These are phyloP conservation scores for Macroventuria anomochaeta DNA, from an alignment of 2,329 filamentous ascomycete genomes.

Conservation along the genomic window DNA sequence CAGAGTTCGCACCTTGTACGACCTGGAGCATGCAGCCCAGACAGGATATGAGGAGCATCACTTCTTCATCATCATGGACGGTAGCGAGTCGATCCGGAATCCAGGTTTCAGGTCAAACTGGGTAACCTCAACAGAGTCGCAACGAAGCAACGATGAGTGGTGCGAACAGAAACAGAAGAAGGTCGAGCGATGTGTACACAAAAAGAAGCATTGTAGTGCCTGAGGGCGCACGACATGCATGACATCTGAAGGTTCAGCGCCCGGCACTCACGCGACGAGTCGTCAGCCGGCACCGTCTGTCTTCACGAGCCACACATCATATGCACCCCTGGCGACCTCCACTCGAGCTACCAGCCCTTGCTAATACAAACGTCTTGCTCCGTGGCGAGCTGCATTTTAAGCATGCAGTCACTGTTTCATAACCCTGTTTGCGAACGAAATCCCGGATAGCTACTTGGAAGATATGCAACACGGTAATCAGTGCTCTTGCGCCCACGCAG, in stretches of 20 bases:
- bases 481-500: conserved; percentile 40
- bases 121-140: conserved; percentile 35
- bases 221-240: conserved; percentile 37
- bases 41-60: conserved; percentile 15
- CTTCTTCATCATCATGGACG: conserved; percentile 20
- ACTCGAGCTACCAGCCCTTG: conserved; percentile 5
- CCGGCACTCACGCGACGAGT: conserved; percentile 28
- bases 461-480: conserved; percentile 38
- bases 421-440: conserved; percentile 23
- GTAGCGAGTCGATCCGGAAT: conserved; percentile 34
- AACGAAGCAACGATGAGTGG: conserved; percentile 22
- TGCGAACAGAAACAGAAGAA: conserved; percentile 18
- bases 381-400: conserved; percentile 18
- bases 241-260: conserved; percentile 29
- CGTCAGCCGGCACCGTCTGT: conserved; percentile 13
- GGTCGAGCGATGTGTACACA: conserved; percentile 17
- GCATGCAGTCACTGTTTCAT: conserved; percentile 33
- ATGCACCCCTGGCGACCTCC: conserved; percentile 12
- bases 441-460: conserved; percentile 33
- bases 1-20: conserved; percentile 24
- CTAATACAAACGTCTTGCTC: conserved; percentile 9
- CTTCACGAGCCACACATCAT: conserved; percentile 20
- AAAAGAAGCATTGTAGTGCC: conserved; percentile 24
- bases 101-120: conserved; percentile 42
- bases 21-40: conserved; percentile 23